A percentile compares a stretch with the other conserved stretches of the same genome.
These are phyloP conservation scores for Colletotrichum shisoi DNA, from an alignment of 2,329 filamentous ascomycete species.

Conservation along the genomic window DNA sequence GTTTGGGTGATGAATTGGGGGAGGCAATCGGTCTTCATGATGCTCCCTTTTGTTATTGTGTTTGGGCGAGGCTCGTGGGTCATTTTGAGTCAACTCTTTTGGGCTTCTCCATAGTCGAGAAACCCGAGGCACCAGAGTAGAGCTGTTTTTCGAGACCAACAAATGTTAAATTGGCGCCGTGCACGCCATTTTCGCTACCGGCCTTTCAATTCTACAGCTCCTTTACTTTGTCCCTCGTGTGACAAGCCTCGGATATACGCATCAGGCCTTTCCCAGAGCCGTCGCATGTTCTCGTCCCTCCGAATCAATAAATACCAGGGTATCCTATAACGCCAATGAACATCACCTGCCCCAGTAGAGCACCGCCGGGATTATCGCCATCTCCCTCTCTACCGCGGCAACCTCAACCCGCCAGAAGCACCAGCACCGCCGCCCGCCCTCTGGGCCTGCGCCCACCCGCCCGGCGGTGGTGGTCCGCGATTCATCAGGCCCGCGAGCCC, in stretches of 20 bases:
- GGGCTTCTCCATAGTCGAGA: not conserved
- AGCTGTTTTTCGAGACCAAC: not conserved
- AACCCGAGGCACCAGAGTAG: not conserved
- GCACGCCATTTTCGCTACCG: no score
- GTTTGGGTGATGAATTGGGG: constrained; percentile 40
- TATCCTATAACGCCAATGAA: constrained; percentile 33
- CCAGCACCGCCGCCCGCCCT: constrained; percentile 42
- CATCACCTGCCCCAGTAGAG: not conserved
- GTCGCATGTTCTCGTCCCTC: not conserved
- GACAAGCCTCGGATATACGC: not conserved
- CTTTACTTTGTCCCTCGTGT: not conserved
- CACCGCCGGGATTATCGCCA: not conserved
- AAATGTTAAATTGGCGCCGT: not conserved
- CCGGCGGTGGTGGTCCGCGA: constrained; percentile 58
- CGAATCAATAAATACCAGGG: constrained; percentile 27
- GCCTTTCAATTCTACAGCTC: not conserved
- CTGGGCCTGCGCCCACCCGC: constrained; percentile 32
- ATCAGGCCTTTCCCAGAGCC: not conserved
- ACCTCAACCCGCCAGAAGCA: constrained; percentile 36
- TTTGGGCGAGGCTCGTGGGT: not conserved
- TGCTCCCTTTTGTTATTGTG: not conserved
- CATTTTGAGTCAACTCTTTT: constrained; percentile 22
- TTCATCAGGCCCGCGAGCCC: constrained; percentile 75
- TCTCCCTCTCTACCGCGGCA: constrained; percentile 14
- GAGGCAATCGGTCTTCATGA: constrained; percentile 20